Conservation (phyloP, 352 stramenopile genomes). For the Ophiocytium majus region DNA sequence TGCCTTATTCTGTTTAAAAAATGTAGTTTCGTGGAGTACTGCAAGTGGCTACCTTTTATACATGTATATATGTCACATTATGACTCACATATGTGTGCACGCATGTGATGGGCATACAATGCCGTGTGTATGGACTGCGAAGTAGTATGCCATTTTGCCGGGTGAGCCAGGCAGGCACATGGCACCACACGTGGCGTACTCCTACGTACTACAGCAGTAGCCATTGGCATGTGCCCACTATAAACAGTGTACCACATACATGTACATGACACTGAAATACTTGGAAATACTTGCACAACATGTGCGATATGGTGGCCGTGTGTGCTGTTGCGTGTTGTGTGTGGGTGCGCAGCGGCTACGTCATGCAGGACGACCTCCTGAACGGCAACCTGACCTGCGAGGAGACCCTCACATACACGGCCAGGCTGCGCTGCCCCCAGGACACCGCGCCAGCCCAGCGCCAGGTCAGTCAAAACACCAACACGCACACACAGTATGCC, state of each 20-base stretch:
- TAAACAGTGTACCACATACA: neutral
- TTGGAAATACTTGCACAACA: neutral
- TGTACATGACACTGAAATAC: neutral
- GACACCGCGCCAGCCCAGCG: neutral
- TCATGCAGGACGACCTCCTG: constrained; percentile 15
- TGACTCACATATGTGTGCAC: no score
- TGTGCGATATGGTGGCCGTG: neutral
- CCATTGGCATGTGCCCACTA: neutral
- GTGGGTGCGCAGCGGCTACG: neutral
- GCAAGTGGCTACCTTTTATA: no score
- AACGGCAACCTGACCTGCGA: constrained; percentile 23
- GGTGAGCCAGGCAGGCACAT: no score
- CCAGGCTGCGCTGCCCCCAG: constrained; percentile 10
- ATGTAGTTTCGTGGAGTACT: no score
- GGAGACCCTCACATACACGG: neutral
- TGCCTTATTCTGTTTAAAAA: no score
- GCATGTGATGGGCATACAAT: no score
- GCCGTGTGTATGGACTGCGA: no score
- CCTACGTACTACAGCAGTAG: no score
- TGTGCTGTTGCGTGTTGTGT: neutral
- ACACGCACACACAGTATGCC: no score
- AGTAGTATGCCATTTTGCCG: no score
- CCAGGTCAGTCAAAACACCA: neutral
- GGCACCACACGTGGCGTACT: no score
- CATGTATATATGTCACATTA: no score